These are phyloP conservation scores for Mycena latifolia DNA, from an alignment of 768 basidiomycete genomes.

Conservation along the genomic window DNA sequence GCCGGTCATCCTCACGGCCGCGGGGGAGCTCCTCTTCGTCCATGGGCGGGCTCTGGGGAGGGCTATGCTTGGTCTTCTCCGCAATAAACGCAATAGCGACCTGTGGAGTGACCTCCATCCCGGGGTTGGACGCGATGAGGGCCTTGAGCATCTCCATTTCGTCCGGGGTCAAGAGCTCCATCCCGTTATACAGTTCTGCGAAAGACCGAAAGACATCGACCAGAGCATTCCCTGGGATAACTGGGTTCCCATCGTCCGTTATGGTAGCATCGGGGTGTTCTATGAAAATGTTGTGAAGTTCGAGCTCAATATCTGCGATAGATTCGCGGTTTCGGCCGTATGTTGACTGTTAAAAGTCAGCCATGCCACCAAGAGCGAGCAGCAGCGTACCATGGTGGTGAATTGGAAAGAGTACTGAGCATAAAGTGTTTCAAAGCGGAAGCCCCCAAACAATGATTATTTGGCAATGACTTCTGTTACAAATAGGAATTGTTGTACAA, in stretches of 20 bases:
- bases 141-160: slow-evolving; percentile 73
- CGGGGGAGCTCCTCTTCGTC: slow-evolving; percentile 54
- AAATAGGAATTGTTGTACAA: no score
- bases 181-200: slow-evolving; percentile 67
- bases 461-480: not conserved
- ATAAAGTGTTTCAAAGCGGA: slow-evolving; percentile 7
- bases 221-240: slow-evolving; percentile 78
- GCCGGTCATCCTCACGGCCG: slow-evolving; percentile 45
- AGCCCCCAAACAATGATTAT: slow-evolving; percentile 15
- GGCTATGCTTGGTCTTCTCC: slow-evolving; percentile 62
- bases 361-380: not conserved
- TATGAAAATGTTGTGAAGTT: slow-evolving; percentile 75
- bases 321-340: slow-evolving; percentile 79
- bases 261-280: slow-evolving; percentile 71
- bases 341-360: slow-evolving; percentile 25
- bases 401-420: slow-evolving; percentile 9
- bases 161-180: slow-evolving; percentile 71
- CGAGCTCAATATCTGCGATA: slow-evolving; percentile 76
- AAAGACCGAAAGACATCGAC: slow-evolving; percentile 78
- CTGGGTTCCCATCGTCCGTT: slow-evolving; percentile 70
- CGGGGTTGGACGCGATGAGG: slow-evolving; percentile 70
- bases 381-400: slow-evolving; percentile 27
- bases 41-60: slow-evolving; percentile 55
- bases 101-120: slow-evolving; percentile 76
- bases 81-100: slow-evolving; percentile 76